These are phyloP conservation scores for Apiotrichum sp. DNA, from an alignment of 1,284 basidiomycete species.

Conservation along the genomic window DNA sequence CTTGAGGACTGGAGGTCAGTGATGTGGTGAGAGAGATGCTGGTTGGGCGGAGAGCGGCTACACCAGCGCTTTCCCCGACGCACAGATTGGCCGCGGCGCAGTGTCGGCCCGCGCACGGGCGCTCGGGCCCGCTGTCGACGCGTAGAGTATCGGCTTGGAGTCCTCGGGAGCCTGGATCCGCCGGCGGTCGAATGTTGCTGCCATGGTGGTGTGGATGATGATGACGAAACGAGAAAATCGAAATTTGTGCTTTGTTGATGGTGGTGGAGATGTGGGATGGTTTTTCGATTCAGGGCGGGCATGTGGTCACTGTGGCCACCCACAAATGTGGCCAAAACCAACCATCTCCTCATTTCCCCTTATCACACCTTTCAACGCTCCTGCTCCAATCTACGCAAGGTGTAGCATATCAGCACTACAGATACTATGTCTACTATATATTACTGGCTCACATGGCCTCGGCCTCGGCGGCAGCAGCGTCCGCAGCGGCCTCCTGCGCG, in stretches of 20 bases:
- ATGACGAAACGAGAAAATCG: background rate
- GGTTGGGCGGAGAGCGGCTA: background rate
- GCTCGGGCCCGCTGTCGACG: constrained; percentile 30
- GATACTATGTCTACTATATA: too few species aligned
- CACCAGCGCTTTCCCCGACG: constrained; percentile 26
- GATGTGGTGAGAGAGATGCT: background rate
- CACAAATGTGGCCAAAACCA: too few species aligned
- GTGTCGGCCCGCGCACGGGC: constrained; percentile 52
- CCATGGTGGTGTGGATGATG: constrained; percentile 15
- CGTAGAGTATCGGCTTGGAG: constrained; percentile 60
- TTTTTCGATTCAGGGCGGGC: too few species aligned
- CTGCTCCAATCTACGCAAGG: too few species aligned
- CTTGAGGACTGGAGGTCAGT: constrained; percentile 63
- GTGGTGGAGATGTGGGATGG: too few species aligned
- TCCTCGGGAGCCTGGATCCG: constrained; percentile 83
- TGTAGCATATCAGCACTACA: too few species aligned
- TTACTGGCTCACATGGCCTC: too few species aligned
- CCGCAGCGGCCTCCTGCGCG: constrained; percentile 28
- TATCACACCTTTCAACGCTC: too few species aligned
- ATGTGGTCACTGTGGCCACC: too few species aligned
- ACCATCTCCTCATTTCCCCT: too few species aligned
- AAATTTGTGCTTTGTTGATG: background rate
- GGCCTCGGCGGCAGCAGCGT: background rate
- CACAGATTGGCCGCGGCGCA: constrained; percentile 79
- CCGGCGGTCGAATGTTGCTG: constrained; percentile 64